phyloP scores from a whole-genome alignment of 805 yeast species.

The Jamesozyma lodderae region DNA sequence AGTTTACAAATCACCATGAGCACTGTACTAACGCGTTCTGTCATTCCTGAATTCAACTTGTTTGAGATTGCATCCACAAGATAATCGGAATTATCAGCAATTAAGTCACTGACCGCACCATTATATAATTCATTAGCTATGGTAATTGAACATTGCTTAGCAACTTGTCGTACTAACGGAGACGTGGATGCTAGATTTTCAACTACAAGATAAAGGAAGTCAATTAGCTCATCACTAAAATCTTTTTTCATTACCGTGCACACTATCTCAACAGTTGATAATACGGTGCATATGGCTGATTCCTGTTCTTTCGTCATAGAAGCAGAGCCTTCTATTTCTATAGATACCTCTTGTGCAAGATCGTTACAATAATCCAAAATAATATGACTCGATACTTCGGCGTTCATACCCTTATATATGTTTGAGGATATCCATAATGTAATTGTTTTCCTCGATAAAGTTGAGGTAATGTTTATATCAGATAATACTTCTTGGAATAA shows the following conservation, averaged over 20 bases:
- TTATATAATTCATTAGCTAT: slow-evolving; percentile 44
- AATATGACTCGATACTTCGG: slow-evolving; percentile 11
- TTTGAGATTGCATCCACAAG: slow-evolving; percentile 70
- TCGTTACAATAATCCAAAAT: slow-evolving; percentile 36
- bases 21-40: slow-evolving; percentile 67
- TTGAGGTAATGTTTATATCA: too few species aligned
- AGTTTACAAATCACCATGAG: slow-evolving; percentile 59
- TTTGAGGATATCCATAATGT: slow-evolving; percentile 35
- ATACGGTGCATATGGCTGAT: slow-evolving; percentile 14
- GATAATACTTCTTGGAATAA: slow-evolving; percentile 18
- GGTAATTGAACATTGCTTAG: slow-evolving; percentile 44
- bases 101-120: slow-evolving; percentile 47
- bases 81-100: slow-evolving; percentile 69
- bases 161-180: slow-evolving; percentile 37
- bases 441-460: slow-evolving; percentile 9
- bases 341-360: slow-evolving; percentile 32
- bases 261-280: slow-evolving; percentile 14
- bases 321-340: slow-evolving; percentile 9
- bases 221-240: slow-evolving; percentile 53
- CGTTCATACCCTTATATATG: slow-evolving; percentile 14
- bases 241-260: slow-evolving; percentile 9
- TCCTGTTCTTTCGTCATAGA: slow-evolving; percentile 17
- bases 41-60: slow-evolving; percentile 55
- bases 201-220: slow-evolving; percentile 61
- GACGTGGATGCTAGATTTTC: slow-evolving; percentile 58